Evolutionary conservation across 2,329 filamentous ascomycete species (phyloP), one percentile per base, ranked within the genome.

Genomic region (Nigrograna mackinnonii): DNA sequence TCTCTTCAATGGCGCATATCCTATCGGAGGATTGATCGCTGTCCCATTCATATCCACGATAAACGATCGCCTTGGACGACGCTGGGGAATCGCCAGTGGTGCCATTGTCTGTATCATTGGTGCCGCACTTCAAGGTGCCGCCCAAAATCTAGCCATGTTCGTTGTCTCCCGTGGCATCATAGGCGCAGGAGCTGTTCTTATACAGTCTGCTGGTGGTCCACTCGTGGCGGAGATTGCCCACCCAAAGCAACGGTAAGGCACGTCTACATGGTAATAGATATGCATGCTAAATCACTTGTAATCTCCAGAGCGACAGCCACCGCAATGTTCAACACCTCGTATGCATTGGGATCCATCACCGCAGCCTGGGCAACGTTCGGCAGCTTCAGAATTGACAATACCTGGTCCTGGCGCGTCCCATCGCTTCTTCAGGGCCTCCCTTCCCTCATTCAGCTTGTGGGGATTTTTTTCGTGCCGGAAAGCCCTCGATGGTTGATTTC

Each of bases 261-360:
- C n/a, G n/a, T n/a, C n/a, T n/a, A n/a, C n/a, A n/a, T n/a, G n/a
- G n/a, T n/a, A n/a, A n/a, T n/a, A n/a, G n/a, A n/a, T n/a, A n/a
- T n/a, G n/a, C n/a, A n/a, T n/a, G n/a, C n/a, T n/a, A n/a, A n/a
- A n/a, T n/a, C n/a, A n/a, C n/a, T n/a, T 86, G 14, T 86, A 83
- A 1, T 75, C 82, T n/a, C n/a, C n/a, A n/a, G n/a, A n/a, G n/a
- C n/a, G n/a, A n/a, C n/a, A n/a, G n/a, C n/a, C n/a, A n/a, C n/a
- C n/a, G n/a, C n/a, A n/a, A 76, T 86, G 49, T 86, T 86, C 68
- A 86, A 87, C 64, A 85, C 81, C 47, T 70, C 86, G 43, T 87
- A 82, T 78, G 84, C 85, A 54, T 62, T 83, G 35, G 82, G 81
- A 12, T 67, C 69, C 5, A 62, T 76, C 12, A 45, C 84, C 19